Base-by-base conservation (phyloP, 345 rosid species). In the Eucalyptus pauciflora region DNA sequence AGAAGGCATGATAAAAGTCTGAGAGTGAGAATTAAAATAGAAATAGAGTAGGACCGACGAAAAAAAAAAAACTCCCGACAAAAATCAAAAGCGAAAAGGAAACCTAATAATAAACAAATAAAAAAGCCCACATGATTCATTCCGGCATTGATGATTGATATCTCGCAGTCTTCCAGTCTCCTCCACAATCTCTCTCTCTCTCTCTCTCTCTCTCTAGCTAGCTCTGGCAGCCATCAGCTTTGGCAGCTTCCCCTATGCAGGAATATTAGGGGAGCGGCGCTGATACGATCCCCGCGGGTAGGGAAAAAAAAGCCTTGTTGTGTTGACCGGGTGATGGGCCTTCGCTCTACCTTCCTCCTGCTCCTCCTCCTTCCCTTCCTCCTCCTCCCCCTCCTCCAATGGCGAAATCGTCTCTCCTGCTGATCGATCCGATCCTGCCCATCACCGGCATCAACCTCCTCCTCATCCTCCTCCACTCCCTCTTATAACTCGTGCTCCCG, bases 381-480 rank as follows among this genome's bases (percentile, higher is more conserved):
- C 87, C 89, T 10, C 85, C 80, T 54, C 81, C 64, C 24, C 85
- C 80, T 54, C 81, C 64, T 56, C 87, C 89, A 81, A 88, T 88
- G 89, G 89, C 89, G 76, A 88, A 76, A 76, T 41, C 83, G 48
- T 76, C 48, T 41, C 83, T 76, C 83, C 83, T 76, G 0, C 83
- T 76, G 83, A 76, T 76, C 48, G 83, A 41, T 41, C 92, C 85
- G 86, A 93, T 92, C 76, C 91, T 93, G 86, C 96, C 98, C 64
- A 93, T 95, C 87, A 94, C 96, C 13, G 94, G 93, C 49, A 91
- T 96, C 56, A 94, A 94, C 76, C 96, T 95, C 48, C 97, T 96
- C 90, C 96, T 96, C 79, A 93, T 96, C 92, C 91, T 97, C 88
- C 97, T 97, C 76, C 99, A 97, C 91, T 94, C 98, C 64, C 95